These are phyloP conservation scores for Abrus pulchellus DNA, from an alignment of 306 rosid species.

Conservation along the genomic window DNA sequence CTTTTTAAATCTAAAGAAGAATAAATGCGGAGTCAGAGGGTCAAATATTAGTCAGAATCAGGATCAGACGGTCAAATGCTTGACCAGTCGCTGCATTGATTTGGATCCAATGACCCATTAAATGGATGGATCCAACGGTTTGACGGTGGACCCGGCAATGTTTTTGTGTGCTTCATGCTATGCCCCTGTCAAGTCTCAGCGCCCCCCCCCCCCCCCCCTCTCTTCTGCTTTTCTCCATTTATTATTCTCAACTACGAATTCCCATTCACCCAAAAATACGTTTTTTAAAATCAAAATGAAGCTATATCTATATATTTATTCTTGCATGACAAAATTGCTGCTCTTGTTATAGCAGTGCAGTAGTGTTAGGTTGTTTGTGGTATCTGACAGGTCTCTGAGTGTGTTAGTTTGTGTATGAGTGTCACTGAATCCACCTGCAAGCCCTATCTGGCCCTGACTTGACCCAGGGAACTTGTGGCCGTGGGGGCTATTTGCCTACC, in stretches of 20 bases:
- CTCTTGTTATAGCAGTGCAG: slow-evolving; percentile 23
- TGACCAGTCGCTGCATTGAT: slow-evolving; percentile 49
- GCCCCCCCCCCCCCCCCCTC: no score
- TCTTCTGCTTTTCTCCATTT: slow-evolving; percentile 6
- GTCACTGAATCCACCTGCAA: slow-evolving; percentile 28
- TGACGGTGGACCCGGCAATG: slow-evolving; percentile 49
- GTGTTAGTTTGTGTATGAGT: slow-evolving; percentile 22
- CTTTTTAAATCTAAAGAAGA: slow-evolving; percentile 35
- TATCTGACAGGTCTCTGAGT: slow-evolving; percentile 48
- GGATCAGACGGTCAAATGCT: slow-evolving; percentile 57
- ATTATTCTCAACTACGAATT: slow-evolving; percentile 32
- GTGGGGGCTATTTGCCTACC: background rate
- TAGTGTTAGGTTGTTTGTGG: background rate
- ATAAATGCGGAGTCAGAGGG: slow-evolving; percentile 59
- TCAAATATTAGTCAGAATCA: slow-evolving; percentile 55
- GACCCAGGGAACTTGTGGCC: slow-evolving; percentile 4
- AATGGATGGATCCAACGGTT: slow-evolving; percentile 49
- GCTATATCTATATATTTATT: no score
- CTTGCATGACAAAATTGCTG: background rate
- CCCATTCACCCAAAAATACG: background rate
- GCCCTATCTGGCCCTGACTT: slow-evolving; percentile 33
- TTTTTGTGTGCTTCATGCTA: background rate
- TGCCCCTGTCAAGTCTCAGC: background rate
- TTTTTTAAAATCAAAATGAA: background rate
- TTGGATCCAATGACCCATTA: slow-evolving; percentile 48